Evolutionary conservation across 176 grass and related monocot genomes (phyloP).

Genomic region (Rhipidocladum racemiflorum): DNA sequence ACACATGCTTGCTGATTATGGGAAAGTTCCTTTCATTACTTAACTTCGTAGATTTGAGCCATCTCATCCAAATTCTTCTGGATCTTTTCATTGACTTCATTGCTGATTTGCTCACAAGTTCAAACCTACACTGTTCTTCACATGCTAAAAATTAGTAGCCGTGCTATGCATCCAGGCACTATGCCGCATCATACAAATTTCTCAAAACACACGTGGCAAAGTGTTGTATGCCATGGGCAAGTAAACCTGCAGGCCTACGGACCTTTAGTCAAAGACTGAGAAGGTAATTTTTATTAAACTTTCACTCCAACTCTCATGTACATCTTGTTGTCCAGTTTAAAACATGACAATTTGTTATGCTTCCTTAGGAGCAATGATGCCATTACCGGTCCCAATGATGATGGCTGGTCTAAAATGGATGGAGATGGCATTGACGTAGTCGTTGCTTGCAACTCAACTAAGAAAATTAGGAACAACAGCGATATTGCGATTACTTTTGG

Average conservation of each 20-base stretch:
- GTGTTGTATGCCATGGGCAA: conserved; percentile 82
- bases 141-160: conserved; percentile 20
- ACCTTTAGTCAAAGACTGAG: conserved; percentile 88
- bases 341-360: neutral
- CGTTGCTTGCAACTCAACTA: conserved; percentile 69
- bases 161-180: conserved; percentile 61
- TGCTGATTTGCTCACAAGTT: too few species aligned
- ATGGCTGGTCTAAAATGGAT: conserved; percentile 85
- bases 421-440: conserved; percentile 84
- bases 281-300: conserved; percentile 48
- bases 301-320: neutral
- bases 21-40: too few species aligned
- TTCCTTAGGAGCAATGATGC: conserved; percentile 81
- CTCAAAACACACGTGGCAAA: conserved; percentile 85
- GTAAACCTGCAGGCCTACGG: conserved; percentile 73
- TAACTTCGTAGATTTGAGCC: too few species aligned
- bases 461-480: conserved; percentile 55
- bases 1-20: too few species aligned
- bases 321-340: neutral
- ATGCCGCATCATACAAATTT: conserved; percentile 84
- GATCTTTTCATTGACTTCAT: too few species aligned
- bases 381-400: conserved; percentile 90
- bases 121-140: too few species aligned
- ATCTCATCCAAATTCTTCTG: too few species aligned
- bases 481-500: conserved; percentile 46